phyloP scores from a whole-genome alignment of 352 stramenopile species.

The Phytopythium mirpurense region DNA sequence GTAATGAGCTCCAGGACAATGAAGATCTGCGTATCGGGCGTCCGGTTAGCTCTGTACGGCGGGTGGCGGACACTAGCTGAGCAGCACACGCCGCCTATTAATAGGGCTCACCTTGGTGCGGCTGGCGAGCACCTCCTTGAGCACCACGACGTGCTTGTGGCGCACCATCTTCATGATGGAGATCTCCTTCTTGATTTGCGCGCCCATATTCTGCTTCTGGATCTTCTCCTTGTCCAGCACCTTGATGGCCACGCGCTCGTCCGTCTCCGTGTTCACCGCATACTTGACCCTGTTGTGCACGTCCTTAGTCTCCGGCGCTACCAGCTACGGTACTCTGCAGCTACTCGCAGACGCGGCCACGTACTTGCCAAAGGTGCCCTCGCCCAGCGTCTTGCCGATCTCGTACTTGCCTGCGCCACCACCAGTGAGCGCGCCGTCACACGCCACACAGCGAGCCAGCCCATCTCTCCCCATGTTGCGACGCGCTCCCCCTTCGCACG shows the following conservation, averaged over 20 bases:
- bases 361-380: conserved; percentile 96
- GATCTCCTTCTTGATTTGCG: conserved; percentile 98
- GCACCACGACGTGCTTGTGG: conserved; percentile 86
- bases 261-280: conserved; percentile 94
- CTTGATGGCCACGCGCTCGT: conserved; percentile 96
- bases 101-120: conserved; percentile 95
- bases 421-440: not conserved
- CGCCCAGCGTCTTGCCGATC: conserved; percentile 94
- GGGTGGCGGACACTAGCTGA: too few relatives aligned
- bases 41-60: too few relatives aligned
- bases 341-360: conserved; percentile 21
- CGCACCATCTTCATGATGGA: conserved; percentile 98
- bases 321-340: too few relatives aligned
- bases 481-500: not conserved
- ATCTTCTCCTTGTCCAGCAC: conserved; percentile 98
- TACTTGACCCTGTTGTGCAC: conserved; percentile 93
- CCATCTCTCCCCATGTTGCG: not conserved
- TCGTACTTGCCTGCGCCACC: conserved; percentile 91
- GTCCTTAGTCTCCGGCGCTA: too few relatives aligned
- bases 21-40: conserved; percentile 95
- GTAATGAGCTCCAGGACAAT: conserved; percentile 91
- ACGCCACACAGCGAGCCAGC: too few relatives aligned
- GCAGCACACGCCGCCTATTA: too few relatives aligned
- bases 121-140: conserved; percentile 88
- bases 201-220: conserved; percentile 97